Base-by-base conservation (phyloP, 371 early-diverging fungal species). In the Mortierella polycephala region DNA sequence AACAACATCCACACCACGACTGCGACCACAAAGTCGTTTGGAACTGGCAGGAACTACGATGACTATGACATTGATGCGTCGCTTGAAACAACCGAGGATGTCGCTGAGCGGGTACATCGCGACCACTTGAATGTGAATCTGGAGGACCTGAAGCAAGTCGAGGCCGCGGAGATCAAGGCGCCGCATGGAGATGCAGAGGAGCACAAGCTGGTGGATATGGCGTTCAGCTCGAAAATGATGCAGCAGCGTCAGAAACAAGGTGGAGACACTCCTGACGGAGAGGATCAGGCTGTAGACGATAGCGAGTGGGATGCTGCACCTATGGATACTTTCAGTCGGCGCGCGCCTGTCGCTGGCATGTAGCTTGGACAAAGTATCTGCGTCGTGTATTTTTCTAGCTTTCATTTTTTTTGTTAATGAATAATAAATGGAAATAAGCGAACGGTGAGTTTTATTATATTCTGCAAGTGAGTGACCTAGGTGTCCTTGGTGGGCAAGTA, bases 241-340 rank as follows among this genome's bases (percentile, higher is more conserved):
- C 40, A 50, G 20, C 55, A 64, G 30, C 56, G 62, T 7, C 65
- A 39, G 44, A 47, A 14, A n/a, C 18, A 40, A 21, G 30, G 20
- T 53, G 49, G 30, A 44, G 53, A 57, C 6, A 44, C 20, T 11
- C 18, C 23, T 10, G 55, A 40, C 8, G 75, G 62, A 8, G 55
- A 62, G 2, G 39, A 46, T 2, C 46, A 61, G 37, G 52, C 44
- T 5, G 67, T 71, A 1, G 71, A 67, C 4, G 79, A 71, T 7
- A 68, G 71, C 12, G 79, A 72, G 42, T 77, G 79, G 79, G 69
- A 65, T 49, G 20, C 60, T 40, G 45, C 60, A 8, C 64, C 71
- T 7, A 45, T 55, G 12, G 67, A 71, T 9, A 52, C 55, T 7
- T 39, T 46, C 47, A 67, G 53, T 10, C 71, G 75, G n/a, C 71